These are phyloP conservation scores for Codiaeum variegatum DNA, from an alignment of 441 rosid species.

Conservation along the genomic window DNA sequence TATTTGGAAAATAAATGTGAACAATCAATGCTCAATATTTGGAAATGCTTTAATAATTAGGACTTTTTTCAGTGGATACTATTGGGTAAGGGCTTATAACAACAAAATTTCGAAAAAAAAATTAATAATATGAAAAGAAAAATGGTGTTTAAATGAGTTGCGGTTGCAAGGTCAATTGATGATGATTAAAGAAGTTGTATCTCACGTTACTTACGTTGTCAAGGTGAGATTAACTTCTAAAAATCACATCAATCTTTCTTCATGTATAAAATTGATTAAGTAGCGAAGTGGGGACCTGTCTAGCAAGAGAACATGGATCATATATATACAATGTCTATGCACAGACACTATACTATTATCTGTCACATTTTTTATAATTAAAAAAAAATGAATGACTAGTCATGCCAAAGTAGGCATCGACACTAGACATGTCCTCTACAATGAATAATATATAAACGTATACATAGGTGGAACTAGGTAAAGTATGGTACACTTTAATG, in stretches of 20 bases:
- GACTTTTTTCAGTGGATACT: too few relatives aligned
- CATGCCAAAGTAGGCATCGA: constrained; percentile 21
- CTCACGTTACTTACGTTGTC: background rate
- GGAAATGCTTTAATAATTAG: too few relatives aligned
- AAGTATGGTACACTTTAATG: background rate
- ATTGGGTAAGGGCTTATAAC: too few relatives aligned
- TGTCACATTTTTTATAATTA: background rate
- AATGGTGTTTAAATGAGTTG: background rate
- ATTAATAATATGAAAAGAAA: too few relatives aligned
- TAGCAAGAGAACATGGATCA: constrained; percentile 13
- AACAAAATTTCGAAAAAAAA: too few relatives aligned
- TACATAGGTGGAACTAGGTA: background rate
- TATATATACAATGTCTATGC: constrained; percentile 2
- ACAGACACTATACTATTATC: background rate
- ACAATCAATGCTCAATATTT: too few relatives aligned
- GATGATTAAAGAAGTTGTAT: background rate
- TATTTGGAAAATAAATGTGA: too few relatives aligned
- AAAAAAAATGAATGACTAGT: constrained; percentile 14
- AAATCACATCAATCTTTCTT: background rate
- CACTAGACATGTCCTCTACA: constrained; percentile 17
- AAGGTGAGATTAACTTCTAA: background rate
- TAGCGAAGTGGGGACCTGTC: background rate
- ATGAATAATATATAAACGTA: constrained; percentile 1
- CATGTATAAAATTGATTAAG: background rate
- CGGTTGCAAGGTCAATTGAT: background rate